Evolutionary conservation across 805 yeast species (phyloP).

Genomic region (Vanderwaltozyma verrucispora): DNA sequence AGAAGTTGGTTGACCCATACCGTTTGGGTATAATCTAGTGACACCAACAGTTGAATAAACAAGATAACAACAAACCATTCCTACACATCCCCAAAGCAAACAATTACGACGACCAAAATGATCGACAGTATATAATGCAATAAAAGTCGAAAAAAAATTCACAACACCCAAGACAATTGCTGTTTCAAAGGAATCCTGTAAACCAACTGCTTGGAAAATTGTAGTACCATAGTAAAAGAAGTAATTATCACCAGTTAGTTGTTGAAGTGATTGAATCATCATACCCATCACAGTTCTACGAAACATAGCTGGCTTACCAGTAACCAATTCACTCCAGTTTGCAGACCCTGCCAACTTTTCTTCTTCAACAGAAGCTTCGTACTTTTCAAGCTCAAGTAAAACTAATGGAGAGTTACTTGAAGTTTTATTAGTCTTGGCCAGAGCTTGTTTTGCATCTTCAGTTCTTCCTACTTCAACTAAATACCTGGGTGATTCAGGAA

Average conservation of each 20-base stretch:
- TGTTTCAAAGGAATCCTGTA: slow-evolving; percentile 49
- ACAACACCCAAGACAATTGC: slow-evolving; percentile 52
- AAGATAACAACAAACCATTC: slow-evolving; percentile 39
- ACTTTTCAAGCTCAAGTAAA: slow-evolving; percentile 45
- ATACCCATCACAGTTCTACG: slow-evolving; percentile 42
- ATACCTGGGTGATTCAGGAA: slow-evolving; percentile 74
- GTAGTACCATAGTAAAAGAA: slow-evolving; percentile 62
- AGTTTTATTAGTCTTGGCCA: slow-evolving; percentile 50
- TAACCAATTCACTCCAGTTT: slow-evolving; percentile 52
- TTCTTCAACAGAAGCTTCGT: slow-evolving; percentile 50
- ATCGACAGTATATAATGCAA: slow-evolving; percentile 44
- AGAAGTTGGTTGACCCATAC: slow-evolving; percentile 22
- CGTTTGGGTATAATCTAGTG: slow-evolving; percentile 35
- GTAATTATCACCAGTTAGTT: slow-evolving; percentile 59
- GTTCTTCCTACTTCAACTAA: slow-evolving; percentile 44
- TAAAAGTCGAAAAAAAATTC: slow-evolving; percentile 48
- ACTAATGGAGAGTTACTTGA: slow-evolving; percentile 44
- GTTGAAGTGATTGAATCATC: slow-evolving; percentile 55
- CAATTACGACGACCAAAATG: slow-evolving; percentile 45
- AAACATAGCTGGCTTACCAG: slow-evolving; percentile 55
- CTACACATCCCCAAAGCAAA: slow-evolving; percentile 38
- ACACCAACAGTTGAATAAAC: slow-evolving; percentile 57
- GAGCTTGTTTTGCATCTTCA: slow-evolving; percentile 53
- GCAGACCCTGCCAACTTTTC: slow-evolving; percentile 57
- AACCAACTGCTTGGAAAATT: slow-evolving; percentile 52